A percentile compares a stretch with the other conserved stretches of the same genome.
These are phyloP conservation scores for Mortierella sp. DNA, from an alignment of 371 early-diverging fungal species.

Conservation along the genomic window DNA sequence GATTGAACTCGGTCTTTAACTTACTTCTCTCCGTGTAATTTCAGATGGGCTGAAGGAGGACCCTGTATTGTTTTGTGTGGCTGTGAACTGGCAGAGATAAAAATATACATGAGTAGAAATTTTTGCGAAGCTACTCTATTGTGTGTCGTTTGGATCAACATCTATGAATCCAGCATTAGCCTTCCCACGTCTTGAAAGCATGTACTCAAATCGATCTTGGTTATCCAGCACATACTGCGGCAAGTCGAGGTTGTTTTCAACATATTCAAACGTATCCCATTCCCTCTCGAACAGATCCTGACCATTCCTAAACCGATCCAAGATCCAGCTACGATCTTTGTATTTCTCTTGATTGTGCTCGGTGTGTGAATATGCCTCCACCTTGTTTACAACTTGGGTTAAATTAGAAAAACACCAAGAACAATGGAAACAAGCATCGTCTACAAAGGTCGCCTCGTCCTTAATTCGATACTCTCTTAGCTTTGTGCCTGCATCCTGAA, in stretches of 20 bases:
- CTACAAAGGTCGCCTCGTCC: neutral
- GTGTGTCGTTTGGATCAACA: neutral
- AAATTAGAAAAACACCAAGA: slow-evolving; percentile 21
- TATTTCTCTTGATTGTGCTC: slow-evolving; percentile 11
- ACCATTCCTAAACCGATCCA: slow-evolving; percentile 15
- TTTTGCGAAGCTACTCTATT: no score
- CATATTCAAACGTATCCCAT: neutral
- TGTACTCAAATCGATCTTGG: slow-evolving; percentile 3
- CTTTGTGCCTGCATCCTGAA: neutral
- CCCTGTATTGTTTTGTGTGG: no score
- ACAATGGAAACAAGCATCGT: slow-evolving; percentile 21
- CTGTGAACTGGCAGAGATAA: no score
- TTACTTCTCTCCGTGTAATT: no score
- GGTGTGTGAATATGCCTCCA: slow-evolving; percentile 15
- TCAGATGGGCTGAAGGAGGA: no score
- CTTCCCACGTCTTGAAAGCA: slow-evolving; percentile 13
- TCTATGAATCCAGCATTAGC: slow-evolving; percentile 25
- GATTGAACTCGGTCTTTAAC: no score
- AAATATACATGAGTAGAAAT: no score
- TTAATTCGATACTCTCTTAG: neutral
- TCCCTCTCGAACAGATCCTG: slow-evolving; percentile 24
- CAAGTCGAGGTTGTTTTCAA: slow-evolving; percentile 13
- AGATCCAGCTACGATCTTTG: slow-evolving; percentile 10
- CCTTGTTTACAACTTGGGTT: slow-evolving; percentile 6
- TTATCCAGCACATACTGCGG: slow-evolving; percentile 16